Evolutionary conservation across 306 rosid species (phyloP).

Genomic region (Cucurbita moschata): DNA sequence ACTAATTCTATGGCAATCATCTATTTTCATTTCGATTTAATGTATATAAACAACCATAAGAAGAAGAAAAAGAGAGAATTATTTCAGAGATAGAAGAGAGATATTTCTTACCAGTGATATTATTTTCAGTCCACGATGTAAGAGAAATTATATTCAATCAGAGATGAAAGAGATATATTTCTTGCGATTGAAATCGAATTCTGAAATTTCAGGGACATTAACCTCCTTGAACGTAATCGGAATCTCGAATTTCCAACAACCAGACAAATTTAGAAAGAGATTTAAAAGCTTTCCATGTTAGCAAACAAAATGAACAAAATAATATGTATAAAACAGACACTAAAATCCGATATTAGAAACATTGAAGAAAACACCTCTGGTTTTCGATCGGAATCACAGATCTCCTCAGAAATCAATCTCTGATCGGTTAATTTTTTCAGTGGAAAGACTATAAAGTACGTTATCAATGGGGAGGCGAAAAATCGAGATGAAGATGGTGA

Average conservation of each 20-base stretch:
- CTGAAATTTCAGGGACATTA: neutral
- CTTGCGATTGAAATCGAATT: neutral
- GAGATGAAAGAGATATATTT: too few species aligned
- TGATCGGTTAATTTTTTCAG: neutral
- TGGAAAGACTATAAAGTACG: neutral
- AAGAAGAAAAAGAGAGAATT: too few species aligned
- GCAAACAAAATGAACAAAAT: conserved; percentile 1
- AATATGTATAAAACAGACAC: neutral
- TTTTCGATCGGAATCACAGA: neutral
- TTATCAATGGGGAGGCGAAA: conserved; percentile 17
- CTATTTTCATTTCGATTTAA: too few species aligned
- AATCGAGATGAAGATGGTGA: conserved; percentile 32
- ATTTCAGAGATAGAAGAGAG: too few species aligned
- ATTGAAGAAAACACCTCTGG: neutral
- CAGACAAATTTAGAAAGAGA: neutral
- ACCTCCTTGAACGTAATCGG: neutral
- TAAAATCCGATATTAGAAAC: conserved; percentile 26
- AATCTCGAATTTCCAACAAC: neutral
- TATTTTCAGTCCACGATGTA: too few species aligned
- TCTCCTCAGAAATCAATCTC: neutral
- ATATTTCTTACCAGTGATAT: too few species aligned
- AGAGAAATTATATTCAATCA: too few species aligned
- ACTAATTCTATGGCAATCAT: too few species aligned
- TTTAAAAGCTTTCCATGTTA: conserved; percentile 4
- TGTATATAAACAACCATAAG: too few species aligned